Evolutionary conservation across 2,329 filamentous ascomycete species (phyloP).

Genomic region (Pseudogymnoascus sp.): DNA sequence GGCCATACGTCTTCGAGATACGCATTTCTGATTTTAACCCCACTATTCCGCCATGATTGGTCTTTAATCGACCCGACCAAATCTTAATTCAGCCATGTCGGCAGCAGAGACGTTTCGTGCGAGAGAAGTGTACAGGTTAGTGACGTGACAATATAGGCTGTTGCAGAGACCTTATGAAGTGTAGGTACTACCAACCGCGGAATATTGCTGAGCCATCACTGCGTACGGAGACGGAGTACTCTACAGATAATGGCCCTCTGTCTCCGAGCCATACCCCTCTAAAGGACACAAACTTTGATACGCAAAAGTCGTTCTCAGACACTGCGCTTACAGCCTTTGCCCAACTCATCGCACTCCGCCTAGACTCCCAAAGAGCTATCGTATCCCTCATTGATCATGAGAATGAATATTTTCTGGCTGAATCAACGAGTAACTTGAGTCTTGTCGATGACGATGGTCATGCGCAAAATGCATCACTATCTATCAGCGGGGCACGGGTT

Average conservation of each 20-base stretch:
- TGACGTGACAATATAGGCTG: neutral
- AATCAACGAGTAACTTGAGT: conserved; percentile 37
- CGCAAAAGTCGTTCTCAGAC: conserved; percentile 23
- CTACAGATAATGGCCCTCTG: neutral
- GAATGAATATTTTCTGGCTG: conserved; percentile 38
- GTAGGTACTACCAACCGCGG: conserved; percentile 18
- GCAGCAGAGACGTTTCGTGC: neutral
- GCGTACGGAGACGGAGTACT: neutral
- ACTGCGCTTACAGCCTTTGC: conserved; percentile 33
- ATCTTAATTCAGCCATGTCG: neutral
- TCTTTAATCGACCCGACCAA: neutral
- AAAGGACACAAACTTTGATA: neutral
- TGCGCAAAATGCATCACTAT: conserved; percentile 16
- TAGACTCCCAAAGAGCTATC: conserved; percentile 35
- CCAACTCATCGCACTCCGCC: conserved; percentile 37
- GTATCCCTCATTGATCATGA: conserved; percentile 35
- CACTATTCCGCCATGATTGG: neutral
- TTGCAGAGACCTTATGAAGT: neutral
- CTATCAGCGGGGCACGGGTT: conserved; percentile 16
- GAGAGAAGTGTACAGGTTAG: neutral
- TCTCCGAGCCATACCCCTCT: neutral
- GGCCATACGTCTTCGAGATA: neutral
- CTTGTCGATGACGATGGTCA: conserved; percentile 17
- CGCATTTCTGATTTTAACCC: neutral
- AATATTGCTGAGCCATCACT: neutral